Evolutionary conservation across 1,284 basidiomycete species (phyloP).

Genomic region (Ganoderma leucocontextum): DNA sequence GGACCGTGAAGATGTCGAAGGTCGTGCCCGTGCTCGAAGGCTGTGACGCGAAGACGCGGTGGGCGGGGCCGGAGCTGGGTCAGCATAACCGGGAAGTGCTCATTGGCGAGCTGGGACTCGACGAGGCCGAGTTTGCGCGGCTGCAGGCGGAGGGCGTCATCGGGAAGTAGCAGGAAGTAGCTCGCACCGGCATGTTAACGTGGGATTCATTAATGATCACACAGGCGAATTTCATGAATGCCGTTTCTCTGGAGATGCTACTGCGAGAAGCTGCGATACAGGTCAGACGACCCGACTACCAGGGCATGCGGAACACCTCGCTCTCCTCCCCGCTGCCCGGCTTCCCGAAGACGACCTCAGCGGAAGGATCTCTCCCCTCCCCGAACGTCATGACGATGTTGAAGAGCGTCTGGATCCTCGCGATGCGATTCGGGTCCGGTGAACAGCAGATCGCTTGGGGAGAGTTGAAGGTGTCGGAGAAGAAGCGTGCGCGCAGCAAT

Average conservation of each 20-base stretch:
- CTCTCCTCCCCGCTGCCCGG: constrained; percentile 39
- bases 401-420: constrained; percentile 43
- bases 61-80: constrained; percentile 75
- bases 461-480: constrained; percentile 42
- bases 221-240: not conserved
- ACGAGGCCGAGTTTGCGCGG: constrained; percentile 49
- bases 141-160: constrained; percentile 58
- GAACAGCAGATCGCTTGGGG: constrained; percentile 46
- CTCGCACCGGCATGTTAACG: not conserved
- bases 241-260: not conserved
- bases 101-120: constrained; percentile 56
- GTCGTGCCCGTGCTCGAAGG: constrained; percentile 69
- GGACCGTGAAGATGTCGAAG: constrained; percentile 72
- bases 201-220: constrained; percentile 1
- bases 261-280: constrained; percentile 1
- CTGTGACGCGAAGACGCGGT: constrained; percentile 61
- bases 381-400: constrained; percentile 47
- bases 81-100: constrained; percentile 70
- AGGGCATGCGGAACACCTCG: constrained; percentile 39
- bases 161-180: constrained; percentile 42
- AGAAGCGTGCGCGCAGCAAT: constrained; percentile 40
- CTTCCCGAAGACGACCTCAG: constrained; percentile 44
- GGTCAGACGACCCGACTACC: constrained; percentile 28
- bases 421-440: constrained; percentile 33
- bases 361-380: constrained; percentile 36